Evolutionary conservation across 1,284 basidiomycete genomes (phyloP).

Genomic region (Leccinum cinnamomeum): DNA sequence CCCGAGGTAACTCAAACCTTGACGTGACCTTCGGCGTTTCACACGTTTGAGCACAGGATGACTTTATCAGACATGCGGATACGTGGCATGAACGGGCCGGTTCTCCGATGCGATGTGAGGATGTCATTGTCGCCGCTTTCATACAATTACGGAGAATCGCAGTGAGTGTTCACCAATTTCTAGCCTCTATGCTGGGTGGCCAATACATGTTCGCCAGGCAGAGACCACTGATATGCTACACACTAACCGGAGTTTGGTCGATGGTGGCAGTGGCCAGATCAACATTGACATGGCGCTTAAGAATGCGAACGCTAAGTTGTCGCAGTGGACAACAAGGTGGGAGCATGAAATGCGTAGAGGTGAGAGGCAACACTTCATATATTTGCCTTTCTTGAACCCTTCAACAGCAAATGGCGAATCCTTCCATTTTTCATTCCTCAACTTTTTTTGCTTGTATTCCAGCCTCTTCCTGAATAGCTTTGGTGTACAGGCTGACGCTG

Average conservation of each 20-base stretch:
- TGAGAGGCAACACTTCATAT: constrained; percentile 30
- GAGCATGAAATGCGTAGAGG: constrained; percentile 67
- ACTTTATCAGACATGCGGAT: constrained; percentile 62
- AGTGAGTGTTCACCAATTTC: constrained; percentile 41
- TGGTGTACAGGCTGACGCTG: constrained; percentile 63
- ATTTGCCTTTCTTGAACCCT: constrained; percentile 12
- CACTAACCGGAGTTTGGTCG: constrained; percentile 48
- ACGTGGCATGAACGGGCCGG: constrained; percentile 69
- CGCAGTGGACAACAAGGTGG: constrained; percentile 70
- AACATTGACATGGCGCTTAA: constrained; percentile 69
- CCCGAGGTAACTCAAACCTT: constrained; percentile 49
- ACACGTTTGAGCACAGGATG: constrained; percentile 42
- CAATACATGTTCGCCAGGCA: constrained; percentile 43
- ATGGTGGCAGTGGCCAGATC: constrained; percentile 54
- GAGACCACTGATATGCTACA: constrained; percentile 76
- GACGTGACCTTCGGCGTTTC: constrained; percentile 5
- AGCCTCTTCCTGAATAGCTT: constrained; percentile 80
- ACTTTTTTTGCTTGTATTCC: constrained; percentile 73
- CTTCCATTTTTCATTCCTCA: constrained; percentile 72
- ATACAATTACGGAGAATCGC: constrained; percentile 73
- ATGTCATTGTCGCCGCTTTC: constrained; percentile 75
- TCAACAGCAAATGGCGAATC: constrained; percentile 57
- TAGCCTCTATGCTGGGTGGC: constrained; percentile 4
- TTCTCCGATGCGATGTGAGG: constrained; percentile 62
- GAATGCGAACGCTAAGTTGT: constrained; percentile 68